These are phyloP conservation scores for Aspergillus flavus DNA, from an alignment of 2,329 filamentous ascomycete genomes.

Conservation along the genomic window DNA sequence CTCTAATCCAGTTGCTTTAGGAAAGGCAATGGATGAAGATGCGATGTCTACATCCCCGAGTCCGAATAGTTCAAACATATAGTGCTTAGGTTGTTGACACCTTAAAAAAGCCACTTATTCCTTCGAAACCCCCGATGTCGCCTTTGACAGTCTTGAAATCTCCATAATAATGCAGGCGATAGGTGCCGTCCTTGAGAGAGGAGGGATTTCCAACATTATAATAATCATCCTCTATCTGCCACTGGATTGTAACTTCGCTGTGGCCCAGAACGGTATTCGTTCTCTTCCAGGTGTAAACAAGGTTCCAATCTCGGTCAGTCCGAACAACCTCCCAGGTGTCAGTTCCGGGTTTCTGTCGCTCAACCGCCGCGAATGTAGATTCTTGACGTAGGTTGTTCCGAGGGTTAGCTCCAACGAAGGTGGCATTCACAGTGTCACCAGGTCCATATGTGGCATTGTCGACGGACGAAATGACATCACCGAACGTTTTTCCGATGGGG, in stretches of 20 bases:
- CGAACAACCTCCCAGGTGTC: conserved; percentile 66
- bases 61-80: background rate
- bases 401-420: conserved; percentile 85
- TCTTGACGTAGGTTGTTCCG: conserved; percentile 83
- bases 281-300: conserved; percentile 79
- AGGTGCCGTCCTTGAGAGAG: conserved; percentile 60
- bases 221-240: conserved; percentile 71
- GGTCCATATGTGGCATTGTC: conserved; percentile 57
- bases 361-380: conserved; percentile 75
- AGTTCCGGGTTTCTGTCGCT: conserved; percentile 55
- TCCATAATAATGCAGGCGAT: conserved; percentile 81
- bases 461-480: conserved; percentile 61
- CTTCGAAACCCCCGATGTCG: conserved; percentile 68
- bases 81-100: conserved; percentile 23
- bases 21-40: background rate
- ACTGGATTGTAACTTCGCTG: conserved; percentile 76
- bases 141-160: conserved; percentile 72
- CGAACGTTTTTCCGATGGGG: conserved; percentile 69
- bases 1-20: background rate
- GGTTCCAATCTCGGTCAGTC: conserved; percentile 79
- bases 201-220: conserved; percentile 41
- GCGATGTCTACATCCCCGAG: background rate
- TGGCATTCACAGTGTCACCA: conserved; percentile 65
- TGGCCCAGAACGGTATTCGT: conserved; percentile 69
- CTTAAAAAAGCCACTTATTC: conserved; percentile 57